phyloP scores from a whole-genome alignment of 2,329 filamentous ascomycete genomes.

The Malbranchea cinnamomea region DNA sequence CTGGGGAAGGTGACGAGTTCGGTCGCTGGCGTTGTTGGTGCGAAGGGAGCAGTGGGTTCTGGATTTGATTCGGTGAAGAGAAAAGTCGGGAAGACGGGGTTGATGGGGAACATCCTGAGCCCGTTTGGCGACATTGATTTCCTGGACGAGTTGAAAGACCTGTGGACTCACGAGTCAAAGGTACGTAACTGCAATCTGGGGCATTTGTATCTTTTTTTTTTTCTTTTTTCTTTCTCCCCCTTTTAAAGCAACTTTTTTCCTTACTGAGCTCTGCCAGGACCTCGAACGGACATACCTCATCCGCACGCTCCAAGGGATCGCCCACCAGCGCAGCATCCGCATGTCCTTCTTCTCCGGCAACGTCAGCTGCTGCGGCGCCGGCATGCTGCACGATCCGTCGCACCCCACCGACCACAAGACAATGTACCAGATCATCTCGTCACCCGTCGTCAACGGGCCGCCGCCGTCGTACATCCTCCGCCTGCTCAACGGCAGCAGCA shows the following conservation, averaged over 20 bases:
- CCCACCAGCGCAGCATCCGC: constrained; percentile 84
- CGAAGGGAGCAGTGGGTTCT: constrained; percentile 79
- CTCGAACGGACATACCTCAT: constrained; percentile 94
- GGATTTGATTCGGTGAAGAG: constrained; percentile 94
- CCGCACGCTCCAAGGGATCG: constrained; percentile 84
- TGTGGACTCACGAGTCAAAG: constrained; percentile 98
- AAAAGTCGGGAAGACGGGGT: constrained; percentile 81
- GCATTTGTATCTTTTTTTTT: constrained; percentile 4
- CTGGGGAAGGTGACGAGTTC: constrained; percentile 90
- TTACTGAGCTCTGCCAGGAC: constrained; percentile 38
- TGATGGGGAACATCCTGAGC: constrained; percentile 92
- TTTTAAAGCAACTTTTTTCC: too few relatives aligned
- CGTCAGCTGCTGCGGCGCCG: constrained; percentile 82
- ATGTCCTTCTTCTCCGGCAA: constrained; percentile 93
- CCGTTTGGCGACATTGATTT: constrained; percentile 94
- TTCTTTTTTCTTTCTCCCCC: neutral
- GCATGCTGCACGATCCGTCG: constrained; percentile 82
- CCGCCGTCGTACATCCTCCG: constrained; percentile 76
- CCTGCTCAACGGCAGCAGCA: constrained; percentile 76
- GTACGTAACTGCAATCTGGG: constrained; percentile 24
- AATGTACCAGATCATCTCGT: constrained; percentile 97
- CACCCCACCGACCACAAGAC: constrained; percentile 93
- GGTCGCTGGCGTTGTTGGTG: constrained; percentile 87
- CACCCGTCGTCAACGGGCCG: constrained; percentile 80
- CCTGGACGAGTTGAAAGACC: constrained; percentile 82